These are phyloP conservation scores for Fagus crenata DNA, from an alignment of 306 rosid genomes.

Conservation along the genomic window DNA sequence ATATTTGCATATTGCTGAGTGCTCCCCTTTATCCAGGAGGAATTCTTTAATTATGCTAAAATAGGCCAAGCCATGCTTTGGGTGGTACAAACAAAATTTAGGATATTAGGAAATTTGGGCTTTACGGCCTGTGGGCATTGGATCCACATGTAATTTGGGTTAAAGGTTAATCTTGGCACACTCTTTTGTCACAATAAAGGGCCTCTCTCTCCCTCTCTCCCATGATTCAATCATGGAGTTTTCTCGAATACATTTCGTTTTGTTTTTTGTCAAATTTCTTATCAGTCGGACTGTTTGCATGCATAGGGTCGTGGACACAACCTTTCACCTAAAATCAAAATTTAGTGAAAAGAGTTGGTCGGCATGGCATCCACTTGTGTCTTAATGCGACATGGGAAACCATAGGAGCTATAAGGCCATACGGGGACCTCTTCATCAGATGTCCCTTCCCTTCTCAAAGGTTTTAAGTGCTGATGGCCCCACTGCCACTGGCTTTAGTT, in stretches of 20 bases:
- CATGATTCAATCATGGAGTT: background rate
- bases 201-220: background rate
- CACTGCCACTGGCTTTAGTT: background rate
- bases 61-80: too few species aligned
- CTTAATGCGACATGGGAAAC: conserved; percentile 13
- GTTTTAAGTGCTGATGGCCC: conserved; percentile 4
- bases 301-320: background rate
- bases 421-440: conserved; percentile 1
- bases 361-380: conserved; percentile 7
- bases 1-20: too few species aligned
- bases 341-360: background rate
- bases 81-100: too few species aligned
- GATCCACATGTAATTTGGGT: too few species aligned
- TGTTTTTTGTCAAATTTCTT: background rate
- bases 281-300: background rate
- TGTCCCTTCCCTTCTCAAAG: conserved; percentile 4
- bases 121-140: too few species aligned
- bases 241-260: background rate
- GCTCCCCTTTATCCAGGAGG: too few species aligned
- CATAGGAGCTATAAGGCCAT: background rate
- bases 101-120: too few species aligned
- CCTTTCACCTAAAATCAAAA: conserved; percentile 13
- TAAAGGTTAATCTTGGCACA: background rate
- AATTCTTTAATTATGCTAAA: too few species aligned
- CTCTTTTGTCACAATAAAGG: background rate